Conservation (phyloP, 2,329 filamentous ascomycete species). For the Amauroascus verrucosus region DNA sequence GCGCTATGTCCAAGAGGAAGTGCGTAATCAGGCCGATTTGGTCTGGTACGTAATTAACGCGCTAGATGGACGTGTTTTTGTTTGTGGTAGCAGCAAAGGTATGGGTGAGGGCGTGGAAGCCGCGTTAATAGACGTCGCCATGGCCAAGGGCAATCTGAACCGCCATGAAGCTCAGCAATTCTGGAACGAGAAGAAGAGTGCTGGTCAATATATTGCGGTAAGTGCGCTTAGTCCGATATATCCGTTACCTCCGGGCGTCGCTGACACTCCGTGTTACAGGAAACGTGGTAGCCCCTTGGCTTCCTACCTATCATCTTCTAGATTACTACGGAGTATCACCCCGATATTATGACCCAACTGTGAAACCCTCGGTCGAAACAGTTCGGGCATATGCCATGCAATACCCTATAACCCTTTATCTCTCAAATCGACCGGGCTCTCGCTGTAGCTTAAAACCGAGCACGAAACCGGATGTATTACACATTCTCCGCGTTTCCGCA, state of each 20-base stretch:
- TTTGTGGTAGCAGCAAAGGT: constrained; percentile 87
- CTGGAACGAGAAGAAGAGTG: constrained; percentile 84
- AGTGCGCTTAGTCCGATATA: constrained; percentile 17
- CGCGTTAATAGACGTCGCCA: constrained; percentile 78
- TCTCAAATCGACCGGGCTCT: no score
- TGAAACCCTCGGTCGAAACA: no score
- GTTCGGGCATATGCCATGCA: no score
- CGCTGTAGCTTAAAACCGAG: not conserved
- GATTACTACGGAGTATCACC: no score
- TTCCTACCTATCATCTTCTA: no score
- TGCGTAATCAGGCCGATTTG: constrained; percentile 80
- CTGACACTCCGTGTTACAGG: not conserved
- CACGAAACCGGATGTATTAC: not conserved
- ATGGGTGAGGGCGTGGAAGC: constrained; percentile 96
- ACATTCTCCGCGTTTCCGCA: not conserved
- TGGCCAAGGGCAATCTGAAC: constrained; percentile 82
- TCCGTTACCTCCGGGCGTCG: not conserved
- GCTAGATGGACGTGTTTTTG: constrained; percentile 90
- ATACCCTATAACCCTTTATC: no score
- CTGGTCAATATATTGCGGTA: constrained; percentile 86
- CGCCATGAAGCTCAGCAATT: constrained; percentile 73
- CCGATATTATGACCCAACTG: no score
- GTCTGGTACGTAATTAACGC: constrained; percentile 97
- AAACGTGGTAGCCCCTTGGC: constrained; percentile 5
- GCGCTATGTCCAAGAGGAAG: constrained; percentile 93